Percentiles rank a stretch among this genome's conserved stretches.
Evolutionary conservation across 441 rosid genomes (phyloP).

Genomic region (Cnidoscolus chayamansa): DNA sequence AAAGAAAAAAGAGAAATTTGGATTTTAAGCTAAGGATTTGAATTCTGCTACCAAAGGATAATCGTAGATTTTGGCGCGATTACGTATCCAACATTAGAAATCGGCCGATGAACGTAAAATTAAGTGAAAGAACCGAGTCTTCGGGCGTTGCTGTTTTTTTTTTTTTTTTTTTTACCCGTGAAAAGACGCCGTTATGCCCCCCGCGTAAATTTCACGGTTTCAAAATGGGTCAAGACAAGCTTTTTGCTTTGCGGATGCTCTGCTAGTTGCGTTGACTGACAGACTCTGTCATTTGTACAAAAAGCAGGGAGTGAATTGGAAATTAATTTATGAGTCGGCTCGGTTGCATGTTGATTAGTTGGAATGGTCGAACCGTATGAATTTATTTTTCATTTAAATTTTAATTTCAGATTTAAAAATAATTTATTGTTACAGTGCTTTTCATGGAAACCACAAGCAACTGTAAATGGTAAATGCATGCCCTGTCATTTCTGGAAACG

Average conservation of each 20-base stretch:
- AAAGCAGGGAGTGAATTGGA: too few relatives aligned
- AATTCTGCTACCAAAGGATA: neutral
- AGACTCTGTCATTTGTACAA: too few relatives aligned
- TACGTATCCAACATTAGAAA: neutral
- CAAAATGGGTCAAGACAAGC: too few relatives aligned
- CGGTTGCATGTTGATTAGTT: too few relatives aligned
- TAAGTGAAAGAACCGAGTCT: too few relatives aligned
- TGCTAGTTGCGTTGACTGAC: too few relatives aligned
- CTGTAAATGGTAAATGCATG: slow-evolving; percentile 39
- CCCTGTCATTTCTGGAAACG: slow-evolving; percentile 29
- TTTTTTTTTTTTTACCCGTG: neutral
- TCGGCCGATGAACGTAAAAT: too few relatives aligned
- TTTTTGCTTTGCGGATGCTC: too few relatives aligned
- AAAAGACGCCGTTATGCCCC: neutral
- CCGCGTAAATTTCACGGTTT: neutral
- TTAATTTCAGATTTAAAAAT: too few relatives aligned
- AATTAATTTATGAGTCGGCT: too few relatives aligned
- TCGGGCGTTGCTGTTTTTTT: neutral
- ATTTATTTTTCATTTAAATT: too few relatives aligned
- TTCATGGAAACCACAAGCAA: neutral
- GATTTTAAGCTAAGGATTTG: neutral
- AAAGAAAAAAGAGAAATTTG: neutral
- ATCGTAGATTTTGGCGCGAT: neutral
- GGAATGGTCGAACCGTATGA: too few relatives aligned
- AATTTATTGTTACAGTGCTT: neutral